These are phyloP conservation scores for Pleurotus cornucopiae DNA, from an alignment of 768 basidiomycete genomes.

Conservation along the genomic window DNA sequence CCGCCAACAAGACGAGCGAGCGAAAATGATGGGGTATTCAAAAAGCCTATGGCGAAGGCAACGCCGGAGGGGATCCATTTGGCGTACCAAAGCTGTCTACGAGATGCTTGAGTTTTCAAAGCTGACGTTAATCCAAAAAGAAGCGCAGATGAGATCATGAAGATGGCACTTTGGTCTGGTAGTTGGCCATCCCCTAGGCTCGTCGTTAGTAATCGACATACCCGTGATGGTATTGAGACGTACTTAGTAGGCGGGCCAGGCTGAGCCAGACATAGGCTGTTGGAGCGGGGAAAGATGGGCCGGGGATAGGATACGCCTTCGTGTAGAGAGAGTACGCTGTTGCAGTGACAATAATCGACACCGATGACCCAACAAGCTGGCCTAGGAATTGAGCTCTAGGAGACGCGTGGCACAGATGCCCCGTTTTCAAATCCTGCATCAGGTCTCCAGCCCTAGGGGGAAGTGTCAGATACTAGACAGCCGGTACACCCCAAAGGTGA, in stretches of 20 bases:
- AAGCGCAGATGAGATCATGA: conserved; percentile 77
- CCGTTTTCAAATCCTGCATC: conserved; percentile 98
- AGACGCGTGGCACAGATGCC: conserved; percentile 86
- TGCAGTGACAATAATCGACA: conserved; percentile 86
- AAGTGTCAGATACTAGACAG: neutral
- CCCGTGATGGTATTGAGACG: conserved; percentile 21
- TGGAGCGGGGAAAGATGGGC: conserved; percentile 93
- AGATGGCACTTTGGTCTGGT: conserved; percentile 66
- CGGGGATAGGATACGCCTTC: conserved; percentile 83
- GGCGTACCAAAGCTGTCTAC: conserved; percentile 47
- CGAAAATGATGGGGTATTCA: conserved; percentile 94
- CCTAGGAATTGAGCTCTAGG: conserved; percentile 94
- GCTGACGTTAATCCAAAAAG: conserved; percentile 67
- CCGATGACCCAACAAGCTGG: conserved; percentile 84
- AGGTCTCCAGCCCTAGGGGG: conserved; percentile 81
- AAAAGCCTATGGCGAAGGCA: conserved; percentile 92
- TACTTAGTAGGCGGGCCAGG: conserved; percentile 72
- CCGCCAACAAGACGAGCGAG: conserved; percentile 90
- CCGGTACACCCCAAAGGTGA: neutral
- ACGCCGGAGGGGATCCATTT: conserved; percentile 89
- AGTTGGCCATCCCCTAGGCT: conserved; percentile 73
- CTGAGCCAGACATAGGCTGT: conserved; percentile 92
- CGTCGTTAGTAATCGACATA: neutral
- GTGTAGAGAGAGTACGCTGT: conserved; percentile 87
- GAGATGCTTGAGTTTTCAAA: conserved; percentile 57